phyloP scores from a whole-genome alignment of 2,329 filamentous ascomycete genomes.

The Corniculantispora saksenae region DNA sequence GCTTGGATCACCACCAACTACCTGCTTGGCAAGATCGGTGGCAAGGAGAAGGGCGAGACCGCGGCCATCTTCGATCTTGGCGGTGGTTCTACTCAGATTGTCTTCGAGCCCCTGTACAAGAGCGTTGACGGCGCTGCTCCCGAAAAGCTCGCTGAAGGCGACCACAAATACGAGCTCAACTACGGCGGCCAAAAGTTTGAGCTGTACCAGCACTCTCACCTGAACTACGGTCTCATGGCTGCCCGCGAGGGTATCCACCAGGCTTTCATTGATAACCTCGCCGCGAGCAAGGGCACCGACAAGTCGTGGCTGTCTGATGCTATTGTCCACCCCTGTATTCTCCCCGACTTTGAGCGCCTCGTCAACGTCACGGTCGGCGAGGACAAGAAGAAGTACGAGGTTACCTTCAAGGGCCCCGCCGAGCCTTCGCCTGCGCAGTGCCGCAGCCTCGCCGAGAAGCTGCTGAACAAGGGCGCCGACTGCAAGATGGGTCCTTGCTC shows the following conservation, averaged over 20 bases:
- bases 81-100: conserved; percentile 96
- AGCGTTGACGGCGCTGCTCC: conserved; percentile 77
- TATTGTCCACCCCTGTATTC: conserved; percentile 83
- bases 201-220: conserved; percentile 96
- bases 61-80: conserved; percentile 96
- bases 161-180: conserved; percentile 91
- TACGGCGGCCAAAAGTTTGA: conserved; percentile 91
- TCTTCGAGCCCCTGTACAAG: conserved; percentile 94
- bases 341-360: conserved; percentile 73
- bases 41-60: conserved; percentile 84
- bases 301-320: conserved; percentile 69
- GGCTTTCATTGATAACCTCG: conserved; percentile 70
- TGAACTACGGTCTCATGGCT: conserved; percentile 95
- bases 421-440: conserved; percentile 80
- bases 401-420: conserved; percentile 86
- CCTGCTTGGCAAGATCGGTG: conserved; percentile 94
- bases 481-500: conserved; percentile 91
- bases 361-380: conserved; percentile 69
- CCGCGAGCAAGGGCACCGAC: conserved; percentile 61
- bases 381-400: conserved; percentile 60
- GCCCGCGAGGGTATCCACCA: conserved; percentile 85
- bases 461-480: conserved; percentile 80
- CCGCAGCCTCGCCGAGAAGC: conserved; percentile 85
- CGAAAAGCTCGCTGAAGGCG: conserved; percentile 79
- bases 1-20: conserved; percentile 99